Evolutionary conservation across 768 basidiomycete species (phyloP).

Genomic region (Lactarius vividus): DNA sequence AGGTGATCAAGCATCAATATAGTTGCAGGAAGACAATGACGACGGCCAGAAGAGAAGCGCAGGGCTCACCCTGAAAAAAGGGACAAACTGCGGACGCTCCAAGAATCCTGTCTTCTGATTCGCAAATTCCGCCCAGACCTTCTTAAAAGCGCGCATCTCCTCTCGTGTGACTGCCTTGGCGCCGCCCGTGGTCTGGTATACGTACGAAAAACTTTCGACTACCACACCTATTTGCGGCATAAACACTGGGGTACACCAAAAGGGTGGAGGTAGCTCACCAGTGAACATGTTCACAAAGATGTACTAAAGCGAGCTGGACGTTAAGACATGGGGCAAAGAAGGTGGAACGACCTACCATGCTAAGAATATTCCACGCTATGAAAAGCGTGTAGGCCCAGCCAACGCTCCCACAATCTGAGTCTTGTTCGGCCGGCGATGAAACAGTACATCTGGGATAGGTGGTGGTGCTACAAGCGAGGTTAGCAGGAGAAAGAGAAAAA

Average conservation of each 20-base stretch:
- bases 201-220: conserved; percentile 94
- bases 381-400: conserved; percentile 84
- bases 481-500: neutral
- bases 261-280: conserved; percentile 43
- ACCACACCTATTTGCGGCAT: conserved; percentile 63
- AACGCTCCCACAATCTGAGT: conserved; percentile 86
- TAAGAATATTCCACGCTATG: conserved; percentile 92
- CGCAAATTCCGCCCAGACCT: conserved; percentile 86
- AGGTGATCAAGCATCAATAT: neutral
- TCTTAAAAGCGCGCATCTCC: conserved; percentile 94
- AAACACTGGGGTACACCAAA: neutral
- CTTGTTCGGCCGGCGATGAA: conserved; percentile 40
- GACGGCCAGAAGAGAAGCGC: neutral
- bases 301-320: conserved; percentile 51
- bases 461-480: conserved; percentile 51
- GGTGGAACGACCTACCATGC: conserved; percentile 63
- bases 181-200: conserved; percentile 85
- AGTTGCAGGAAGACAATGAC: neutral
- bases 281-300: conserved; percentile 97
- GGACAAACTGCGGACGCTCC: conserved; percentile 62
- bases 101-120: conserved; percentile 77
- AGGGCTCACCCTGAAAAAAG: conserved; percentile 75
- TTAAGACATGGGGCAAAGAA: neutral
- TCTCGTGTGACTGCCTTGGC: conserved; percentile 80
- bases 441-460: conserved; percentile 81